Percentiles rank a stretch among this genome's conserved stretches.
Conservation (phyloP, 2,329 filamentous ascomycete genomes). For the Mycosphaerelloides madeirae region DNA sequence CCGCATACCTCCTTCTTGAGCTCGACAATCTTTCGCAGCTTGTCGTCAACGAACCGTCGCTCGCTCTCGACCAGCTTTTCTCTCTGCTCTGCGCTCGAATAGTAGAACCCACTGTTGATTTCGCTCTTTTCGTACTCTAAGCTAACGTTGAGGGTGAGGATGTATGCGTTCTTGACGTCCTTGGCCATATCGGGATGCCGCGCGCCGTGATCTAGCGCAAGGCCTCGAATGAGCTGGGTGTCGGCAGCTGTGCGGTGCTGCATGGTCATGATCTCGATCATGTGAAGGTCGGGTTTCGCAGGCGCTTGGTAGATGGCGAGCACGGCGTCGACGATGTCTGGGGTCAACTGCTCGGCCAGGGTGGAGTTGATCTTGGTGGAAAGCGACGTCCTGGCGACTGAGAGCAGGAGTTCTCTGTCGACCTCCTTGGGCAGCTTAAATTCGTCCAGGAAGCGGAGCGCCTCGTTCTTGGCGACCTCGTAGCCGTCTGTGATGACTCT, state of each 20-base stretch:
- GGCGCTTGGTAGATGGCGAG: conserved; percentile 87
- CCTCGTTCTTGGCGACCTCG: conserved; percentile 90
- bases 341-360: conserved; percentile 85
- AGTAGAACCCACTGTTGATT: conserved; percentile 99
- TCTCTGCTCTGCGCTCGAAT: conserved; percentile 91
- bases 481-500: conserved; percentile 96
- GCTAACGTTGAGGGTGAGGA: conserved; percentile 92
- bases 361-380: conserved; percentile 90
- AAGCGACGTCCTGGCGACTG: conserved; percentile 87
- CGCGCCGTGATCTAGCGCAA: conserved; percentile 91
- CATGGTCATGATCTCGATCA: conserved; percentile 99
- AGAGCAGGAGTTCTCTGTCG: conserved; percentile 88
- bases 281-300: conserved; percentile 92
- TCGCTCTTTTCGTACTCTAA: conserved; percentile 98
- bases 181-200: conserved; percentile 98
- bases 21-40: conserved; percentile 63
- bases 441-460: conserved; percentile 86
- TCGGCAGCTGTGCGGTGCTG: conserved; percentile 95
- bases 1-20: conserved; percentile 86
- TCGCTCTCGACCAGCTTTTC: conserved; percentile 98
- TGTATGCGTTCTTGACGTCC: conserved; percentile 88
- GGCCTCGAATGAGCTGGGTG: conserved; percentile 88
- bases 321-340: conserved; percentile 93
- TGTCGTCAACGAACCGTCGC: conserved; percentile 89
- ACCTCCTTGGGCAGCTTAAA: conserved; percentile 89